Conservation (phyloP, 176 grass and related monocot genomes). For the Zizania latifolia region DNA sequence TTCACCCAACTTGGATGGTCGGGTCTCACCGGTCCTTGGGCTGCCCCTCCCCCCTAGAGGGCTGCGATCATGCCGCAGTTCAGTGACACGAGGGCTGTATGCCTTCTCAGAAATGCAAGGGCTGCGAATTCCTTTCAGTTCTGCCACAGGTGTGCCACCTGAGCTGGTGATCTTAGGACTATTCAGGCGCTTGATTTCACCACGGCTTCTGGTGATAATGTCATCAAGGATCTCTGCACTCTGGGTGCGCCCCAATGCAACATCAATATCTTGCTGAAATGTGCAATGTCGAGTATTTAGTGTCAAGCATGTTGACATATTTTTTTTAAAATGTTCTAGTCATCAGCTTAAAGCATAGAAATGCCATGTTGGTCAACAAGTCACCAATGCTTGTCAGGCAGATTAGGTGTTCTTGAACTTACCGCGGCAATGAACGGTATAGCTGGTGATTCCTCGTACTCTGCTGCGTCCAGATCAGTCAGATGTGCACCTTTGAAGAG, state of each 20-base stretch:
- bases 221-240: constrained; percentile 74
- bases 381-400: background rate
- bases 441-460: constrained; percentile 83
- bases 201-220: constrained; percentile 83
- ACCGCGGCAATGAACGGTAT: constrained; percentile 78
- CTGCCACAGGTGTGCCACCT: constrained; percentile 60
- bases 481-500: constrained; percentile 98
- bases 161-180: constrained; percentile 95
- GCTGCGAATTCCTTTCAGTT: constrained; percentile 59
- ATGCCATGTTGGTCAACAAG: background rate
- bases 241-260: constrained; percentile 37
- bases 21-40: constrained; percentile 27
- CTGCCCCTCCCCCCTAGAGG: constrained; percentile 58
- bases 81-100: constrained; percentile 59
- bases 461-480: constrained; percentile 80
- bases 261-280: constrained; percentile 63
- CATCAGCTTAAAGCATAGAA: background rate
- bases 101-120: constrained; percentile 76
- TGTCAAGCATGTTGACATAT: constrained; percentile 16
- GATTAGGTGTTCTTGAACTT: constrained; percentile 11
- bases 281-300: background rate
- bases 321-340: background rate
- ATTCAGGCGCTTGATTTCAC: constrained; percentile 84
- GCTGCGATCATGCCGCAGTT: constrained; percentile 66
- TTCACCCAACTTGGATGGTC: constrained; percentile 32